Evolutionary conservation across 1,284 basidiomycete species (phyloP), one percentile per base, ranked within the genome.

Genomic region (Caloboletus inedulis): DNA sequence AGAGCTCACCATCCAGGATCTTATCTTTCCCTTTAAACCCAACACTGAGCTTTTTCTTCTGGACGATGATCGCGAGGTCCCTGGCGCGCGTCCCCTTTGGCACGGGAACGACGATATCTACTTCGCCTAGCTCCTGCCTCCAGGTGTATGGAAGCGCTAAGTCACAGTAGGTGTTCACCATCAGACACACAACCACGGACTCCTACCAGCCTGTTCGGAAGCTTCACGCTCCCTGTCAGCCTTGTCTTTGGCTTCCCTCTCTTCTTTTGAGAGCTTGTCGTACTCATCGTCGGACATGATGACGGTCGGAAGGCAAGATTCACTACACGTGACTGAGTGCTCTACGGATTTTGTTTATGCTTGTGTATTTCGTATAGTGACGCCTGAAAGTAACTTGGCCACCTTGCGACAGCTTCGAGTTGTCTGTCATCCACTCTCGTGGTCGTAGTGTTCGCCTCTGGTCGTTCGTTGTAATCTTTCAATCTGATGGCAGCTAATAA

Each of bases 111-210:
- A 79, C 77, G 52, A 99, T 74, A 51, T 95, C 90, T 31, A 98
- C 82, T 50, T 96, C 92, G 23, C 84, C 84, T 7, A 99, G 79
- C 61, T 94, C 86, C 69, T 99, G 97, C 43, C 75, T 84, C 97
- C 97, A 99, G 47, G 72, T 77, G 72, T 98, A 99, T 2, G 97
- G 97, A 53, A 99, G 77, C 14, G 84, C 91, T 93, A 65, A 47
- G 59, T 48, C 23, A 40, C 44, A 51, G 54, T 53, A 48, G 14
- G 35, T 45, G 27, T 52, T 35, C 23, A 18, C 43, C 42, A 49
- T 70, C 51, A 65, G 57, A 66, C 35, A 23, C 23, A 27, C 43
- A n/a, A n/a, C 31, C 47, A 47, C n/a, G 39, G 42, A 27, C 34
- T 69, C 83, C 66, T 73, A 94, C 94, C 82, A 55, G 85, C 89